Conservation (phyloP, 441 rosid species). For the Gossypium davidsonii region DNA sequence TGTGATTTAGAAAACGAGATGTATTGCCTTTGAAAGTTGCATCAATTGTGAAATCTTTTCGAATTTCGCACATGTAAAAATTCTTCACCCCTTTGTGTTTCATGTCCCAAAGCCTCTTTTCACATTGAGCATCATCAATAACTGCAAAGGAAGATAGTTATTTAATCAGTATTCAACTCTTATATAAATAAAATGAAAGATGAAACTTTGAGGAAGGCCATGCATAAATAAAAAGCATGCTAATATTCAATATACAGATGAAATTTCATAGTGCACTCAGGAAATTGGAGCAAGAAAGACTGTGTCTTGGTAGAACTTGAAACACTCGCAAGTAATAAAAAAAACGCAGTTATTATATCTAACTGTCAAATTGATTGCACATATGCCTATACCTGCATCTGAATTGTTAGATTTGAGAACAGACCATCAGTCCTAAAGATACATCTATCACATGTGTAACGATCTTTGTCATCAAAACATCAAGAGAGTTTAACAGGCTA, state of each 20-base stretch:
- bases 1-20: conserved; percentile 89
- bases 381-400: not conserved
- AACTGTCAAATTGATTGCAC: not conserved
- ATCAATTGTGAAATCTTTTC: conserved; percentile 90
- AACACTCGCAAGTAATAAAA: not conserved
- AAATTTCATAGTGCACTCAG: not conserved
- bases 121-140: conserved; percentile 76
- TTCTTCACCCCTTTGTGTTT: conserved; percentile 66
- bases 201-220: not conserved
- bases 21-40: conserved; percentile 91
- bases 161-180: not conserved
- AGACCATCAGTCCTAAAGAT: not conserved
- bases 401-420: not conserved
- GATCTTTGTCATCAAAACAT: not conserved
- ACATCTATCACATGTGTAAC: not conserved
- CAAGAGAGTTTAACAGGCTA: not conserved
- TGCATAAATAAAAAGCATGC: not conserved
- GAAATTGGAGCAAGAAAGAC: not conserved
- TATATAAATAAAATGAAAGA: not conserved
- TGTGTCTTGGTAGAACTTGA: not conserved
- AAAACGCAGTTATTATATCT: not conserved
- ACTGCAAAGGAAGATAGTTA: conserved; percentile 42
- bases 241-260: not conserved
- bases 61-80: conserved; percentile 97
- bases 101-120: conserved; percentile 98